A percentile compares a stretch with the other conserved stretches of the same genome.
phyloP scores from a whole-genome alignment of 371 early-diverging fungal genomes.

The Sporodiniella umbellata region DNA sequence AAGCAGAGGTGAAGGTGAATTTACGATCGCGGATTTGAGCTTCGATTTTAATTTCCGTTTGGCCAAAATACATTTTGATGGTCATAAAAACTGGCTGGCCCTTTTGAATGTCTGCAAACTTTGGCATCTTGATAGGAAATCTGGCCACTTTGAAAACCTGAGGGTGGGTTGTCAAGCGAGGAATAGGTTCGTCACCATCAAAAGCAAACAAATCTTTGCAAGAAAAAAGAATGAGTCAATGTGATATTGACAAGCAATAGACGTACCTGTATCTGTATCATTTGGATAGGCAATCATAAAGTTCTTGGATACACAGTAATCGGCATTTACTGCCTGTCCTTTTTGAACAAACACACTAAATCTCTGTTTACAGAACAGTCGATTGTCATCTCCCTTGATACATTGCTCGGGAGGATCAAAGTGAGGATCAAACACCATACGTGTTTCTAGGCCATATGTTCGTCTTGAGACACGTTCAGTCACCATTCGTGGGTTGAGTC shows the following conservation, averaged over 20 bases:
- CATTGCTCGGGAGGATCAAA: constrained; percentile 39
- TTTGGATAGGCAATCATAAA: constrained; percentile 58
- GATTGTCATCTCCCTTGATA: constrained; percentile 38
- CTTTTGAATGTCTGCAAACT: constrained; percentile 39
- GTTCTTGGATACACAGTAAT: constrained; percentile 62
- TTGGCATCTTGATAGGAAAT: constrained; percentile 53
- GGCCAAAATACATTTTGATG: constrained; percentile 54
- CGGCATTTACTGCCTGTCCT: constrained; percentile 52
- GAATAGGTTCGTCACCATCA: constrained; percentile 42
- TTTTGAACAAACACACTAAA: constrained; percentile 36
- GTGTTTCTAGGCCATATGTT: constrained; percentile 55
- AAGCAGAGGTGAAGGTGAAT: constrained; percentile 49
- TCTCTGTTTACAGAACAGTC: constrained; percentile 35
- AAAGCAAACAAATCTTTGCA: constrained; percentile 53
- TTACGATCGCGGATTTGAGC: constrained; percentile 45
- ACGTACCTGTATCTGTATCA: constrained; percentile 40
- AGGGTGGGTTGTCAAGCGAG: constrained; percentile 46
- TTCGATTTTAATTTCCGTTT: constrained; percentile 52
- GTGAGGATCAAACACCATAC: constrained; percentile 40
- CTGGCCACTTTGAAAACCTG: constrained; percentile 45
- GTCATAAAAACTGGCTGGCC: constrained; percentile 46
- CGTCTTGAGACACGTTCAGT: constrained; percentile 52
- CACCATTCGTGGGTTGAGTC: constrained; percentile 47
- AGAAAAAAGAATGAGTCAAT: no score
- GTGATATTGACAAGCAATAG: constrained; percentile 23